These are phyloP conservation scores for Suillus cothurnatus DNA, from an alignment of 768 basidiomycete species.

Conservation along the genomic window DNA sequence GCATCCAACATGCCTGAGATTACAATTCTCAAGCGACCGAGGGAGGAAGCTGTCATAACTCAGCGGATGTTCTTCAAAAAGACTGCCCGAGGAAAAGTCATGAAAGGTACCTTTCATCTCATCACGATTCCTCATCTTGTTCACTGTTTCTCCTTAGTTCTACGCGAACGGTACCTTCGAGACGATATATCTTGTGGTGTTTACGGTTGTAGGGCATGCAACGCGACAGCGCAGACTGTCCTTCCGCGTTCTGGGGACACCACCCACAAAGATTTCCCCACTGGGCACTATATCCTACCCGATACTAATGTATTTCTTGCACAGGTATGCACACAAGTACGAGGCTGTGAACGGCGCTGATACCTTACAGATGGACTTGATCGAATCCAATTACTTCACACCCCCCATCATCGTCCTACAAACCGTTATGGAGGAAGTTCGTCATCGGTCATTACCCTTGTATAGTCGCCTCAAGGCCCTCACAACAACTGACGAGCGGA, in stretches of 20 bases:
- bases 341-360: not conserved
- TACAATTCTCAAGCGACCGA: conserved; percentile 70
- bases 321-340: conserved; percentile 54
- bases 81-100: conserved; percentile 89
- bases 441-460: conserved; percentile 89
- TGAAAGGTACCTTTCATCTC: conserved; percentile 65
- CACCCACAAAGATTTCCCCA: conserved; percentile 55
- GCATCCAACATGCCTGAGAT: conserved; percentile 52
- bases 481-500: conserved; percentile 82
- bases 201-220: conserved; percentile 65
- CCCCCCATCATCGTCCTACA: conserved; percentile 89
- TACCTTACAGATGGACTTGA: conserved; percentile 80
- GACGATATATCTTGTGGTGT: conserved; percentile 82
- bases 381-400: conserved; percentile 75
- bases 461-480: conserved; percentile 91
- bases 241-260: conserved; percentile 64
- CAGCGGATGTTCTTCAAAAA: conserved; percentile 97
- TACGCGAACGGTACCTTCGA: conserved; percentile 92
- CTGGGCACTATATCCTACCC: conserved; percentile 83
- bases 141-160: conserved; percentile 14
- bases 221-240: conserved; percentile 37
- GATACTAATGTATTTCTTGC: conserved; percentile 96
- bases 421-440: conserved; percentile 95
- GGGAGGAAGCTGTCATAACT: conserved; percentile 37
- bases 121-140: not conserved